These are phyloP conservation scores for Coccomyxa sp. DNA, from an alignment of 139 green algal genomes.

Conservation along the genomic window DNA sequence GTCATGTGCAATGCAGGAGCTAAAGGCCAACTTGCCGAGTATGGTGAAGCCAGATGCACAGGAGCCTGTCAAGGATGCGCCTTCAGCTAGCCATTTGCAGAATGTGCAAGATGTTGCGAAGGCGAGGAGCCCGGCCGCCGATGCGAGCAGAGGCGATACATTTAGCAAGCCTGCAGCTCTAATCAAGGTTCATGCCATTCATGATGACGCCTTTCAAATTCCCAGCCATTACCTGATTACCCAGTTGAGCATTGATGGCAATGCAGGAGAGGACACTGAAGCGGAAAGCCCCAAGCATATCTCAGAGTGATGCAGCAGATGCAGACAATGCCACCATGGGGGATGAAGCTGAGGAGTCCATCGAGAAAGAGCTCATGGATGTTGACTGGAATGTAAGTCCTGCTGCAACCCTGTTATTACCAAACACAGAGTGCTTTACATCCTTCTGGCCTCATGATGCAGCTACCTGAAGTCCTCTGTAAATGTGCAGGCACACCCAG, in stretches of 20 bases:
- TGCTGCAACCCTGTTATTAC: background rate
- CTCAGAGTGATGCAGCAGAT: background rate
- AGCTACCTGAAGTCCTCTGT: background rate
- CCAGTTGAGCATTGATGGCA: background rate
- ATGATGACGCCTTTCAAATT: background rate
- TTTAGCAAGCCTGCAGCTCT: background rate
- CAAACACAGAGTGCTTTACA: background rate
- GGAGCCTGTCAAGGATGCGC: background rate
- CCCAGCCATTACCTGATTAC: background rate
- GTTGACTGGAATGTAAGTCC: background rate
- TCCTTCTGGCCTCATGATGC: background rate
- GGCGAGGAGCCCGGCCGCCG: background rate
- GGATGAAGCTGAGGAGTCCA: background rate
- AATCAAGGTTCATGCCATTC: background rate
- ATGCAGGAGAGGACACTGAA: background rate
- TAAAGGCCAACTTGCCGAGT: background rate
- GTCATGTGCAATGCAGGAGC: background rate
- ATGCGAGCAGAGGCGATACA: background rate
- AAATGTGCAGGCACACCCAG: constrained; percentile 13
- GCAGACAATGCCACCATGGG: background rate
- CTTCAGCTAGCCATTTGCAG: background rate
- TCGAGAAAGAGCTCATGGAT: constrained; percentile 9
- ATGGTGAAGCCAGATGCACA: background rate
- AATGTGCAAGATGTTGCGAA: background rate
- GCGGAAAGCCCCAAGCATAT: background rate